These are phyloP conservation scores for Calonectria pteridis DNA, from an alignment of 2,329 filamentous ascomycete genomes.

Conservation along the genomic window DNA sequence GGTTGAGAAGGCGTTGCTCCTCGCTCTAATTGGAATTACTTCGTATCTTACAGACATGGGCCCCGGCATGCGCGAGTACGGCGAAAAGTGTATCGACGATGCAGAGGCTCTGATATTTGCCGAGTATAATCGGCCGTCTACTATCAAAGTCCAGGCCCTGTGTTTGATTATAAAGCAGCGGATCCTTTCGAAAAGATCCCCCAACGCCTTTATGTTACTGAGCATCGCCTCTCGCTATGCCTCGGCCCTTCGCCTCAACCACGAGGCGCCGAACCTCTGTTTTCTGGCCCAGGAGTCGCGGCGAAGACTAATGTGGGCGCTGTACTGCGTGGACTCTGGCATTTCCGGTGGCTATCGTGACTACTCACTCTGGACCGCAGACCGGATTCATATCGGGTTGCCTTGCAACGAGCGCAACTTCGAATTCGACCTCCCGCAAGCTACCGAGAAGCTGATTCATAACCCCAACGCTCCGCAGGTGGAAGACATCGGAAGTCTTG, in stretches of 20 bases:
- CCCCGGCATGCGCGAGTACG: constrained; percentile 64
- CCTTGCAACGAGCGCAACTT: constrained; percentile 61
- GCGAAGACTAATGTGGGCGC: constrained; percentile 58
- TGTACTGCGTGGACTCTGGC: constrained; percentile 58
- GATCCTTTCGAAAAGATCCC: constrained; percentile 57
- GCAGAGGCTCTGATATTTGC: constrained; percentile 65
- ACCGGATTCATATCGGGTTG: constrained; percentile 56
- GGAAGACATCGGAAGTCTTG: constrained; percentile 68
- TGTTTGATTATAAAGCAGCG: constrained; percentile 60
- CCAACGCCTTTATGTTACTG: constrained; percentile 59
- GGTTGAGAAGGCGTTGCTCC: constrained; percentile 65
- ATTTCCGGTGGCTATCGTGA: constrained; percentile 59
- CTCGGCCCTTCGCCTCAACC: constrained; percentile 57
- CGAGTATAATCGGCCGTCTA: constrained; percentile 67
- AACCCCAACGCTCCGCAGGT: constrained; percentile 55
- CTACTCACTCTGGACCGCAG: constrained; percentile 58
- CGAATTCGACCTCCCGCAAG: constrained; percentile 69
- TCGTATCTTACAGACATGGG: constrained; percentile 68
- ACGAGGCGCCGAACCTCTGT: constrained; percentile 55
- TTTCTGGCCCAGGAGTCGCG: constrained; percentile 58
- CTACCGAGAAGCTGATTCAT: constrained; percentile 64
- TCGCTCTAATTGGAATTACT: constrained; percentile 68
- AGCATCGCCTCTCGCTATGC: constrained; percentile 58
- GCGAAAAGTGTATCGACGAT: constrained; percentile 66
- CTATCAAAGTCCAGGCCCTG: constrained; percentile 65